Conservation (phyloP, 129 eudicot genomes). For the Lactuca saligna region DNA sequence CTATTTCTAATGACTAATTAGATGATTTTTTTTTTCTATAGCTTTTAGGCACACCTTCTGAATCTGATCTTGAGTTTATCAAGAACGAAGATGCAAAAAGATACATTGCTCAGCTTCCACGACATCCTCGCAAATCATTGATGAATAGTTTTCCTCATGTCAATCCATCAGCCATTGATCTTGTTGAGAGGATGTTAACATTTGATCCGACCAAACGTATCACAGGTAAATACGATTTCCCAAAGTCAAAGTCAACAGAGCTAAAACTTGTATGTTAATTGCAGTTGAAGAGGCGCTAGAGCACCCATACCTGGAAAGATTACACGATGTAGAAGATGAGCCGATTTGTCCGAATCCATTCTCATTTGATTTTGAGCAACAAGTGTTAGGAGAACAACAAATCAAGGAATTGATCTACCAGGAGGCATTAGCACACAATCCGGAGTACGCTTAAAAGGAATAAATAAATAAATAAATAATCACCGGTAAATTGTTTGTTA, state of each 20-base stretch:
- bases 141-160: conserved; percentile 68
- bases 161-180: conserved; percentile 78
- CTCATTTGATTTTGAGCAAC: conserved; percentile 86
- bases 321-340: conserved; percentile 84
- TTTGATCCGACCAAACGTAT: conserved; percentile 81
- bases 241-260: too few species aligned
- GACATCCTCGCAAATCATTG: conserved; percentile 58
- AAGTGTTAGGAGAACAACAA: conserved; percentile 72
- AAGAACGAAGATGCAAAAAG: conserved; percentile 73
- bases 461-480: not conserved
- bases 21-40: conserved; percentile 6
- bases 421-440: conserved; percentile 71
- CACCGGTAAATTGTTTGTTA: not conserved
- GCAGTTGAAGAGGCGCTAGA: conserved; percentile 84
- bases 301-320: conserved; percentile 76
- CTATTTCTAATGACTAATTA: not conserved
- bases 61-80: conserved; percentile 71
- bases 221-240: conserved; percentile 45
- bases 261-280: conserved; percentile 5
- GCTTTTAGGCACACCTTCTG: conserved; percentile 83
- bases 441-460: conserved; percentile 41
- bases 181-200: conserved; percentile 77
- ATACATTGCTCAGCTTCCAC: conserved; percentile 74
- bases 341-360: conserved; percentile 71
- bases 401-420: conserved; percentile 89